A percentile compares a stretch with the other conserved stretches of the same genome.
Conservation (phyloP, 1,284 basidiomycete species). For the Inonotus hispidus region DNA sequence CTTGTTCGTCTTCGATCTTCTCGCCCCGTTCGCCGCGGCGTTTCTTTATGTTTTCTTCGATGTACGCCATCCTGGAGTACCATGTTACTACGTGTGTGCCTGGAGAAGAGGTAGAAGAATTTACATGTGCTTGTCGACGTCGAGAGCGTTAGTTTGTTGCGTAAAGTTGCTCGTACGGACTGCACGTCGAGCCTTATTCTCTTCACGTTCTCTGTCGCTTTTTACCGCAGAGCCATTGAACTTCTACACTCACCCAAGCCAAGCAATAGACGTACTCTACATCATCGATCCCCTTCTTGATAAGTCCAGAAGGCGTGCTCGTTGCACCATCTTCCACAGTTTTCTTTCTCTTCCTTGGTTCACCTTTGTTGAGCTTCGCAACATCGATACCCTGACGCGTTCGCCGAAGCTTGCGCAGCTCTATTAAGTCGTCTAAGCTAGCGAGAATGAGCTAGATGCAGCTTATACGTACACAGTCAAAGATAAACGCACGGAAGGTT, state of each 20-base stretch:
- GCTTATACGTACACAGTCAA: background rate
- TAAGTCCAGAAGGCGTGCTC: constrained; percentile 42
- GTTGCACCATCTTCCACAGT: constrained; percentile 41
- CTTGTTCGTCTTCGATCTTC: constrained; percentile 35
- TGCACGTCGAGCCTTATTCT: constrained; percentile 65
- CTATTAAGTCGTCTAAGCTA: constrained; percentile 79
- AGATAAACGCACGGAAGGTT: constrained; percentile 44
- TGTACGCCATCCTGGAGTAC: constrained; percentile 86
- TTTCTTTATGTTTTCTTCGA: constrained; percentile 87
- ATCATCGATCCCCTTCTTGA: constrained; percentile 38
- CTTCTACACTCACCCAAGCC: constrained; percentile 15
- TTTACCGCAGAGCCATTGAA: constrained; percentile 1
- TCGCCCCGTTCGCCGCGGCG: constrained; percentile 55
- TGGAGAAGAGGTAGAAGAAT: constrained; percentile 26
- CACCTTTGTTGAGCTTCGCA: constrained; percentile 79
- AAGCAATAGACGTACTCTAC: constrained; percentile 48
- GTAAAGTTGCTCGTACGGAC: constrained; percentile 92
- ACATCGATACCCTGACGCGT: constrained; percentile 83
- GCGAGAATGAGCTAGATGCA: constrained; percentile 8
- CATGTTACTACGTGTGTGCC: background rate
- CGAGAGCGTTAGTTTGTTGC: constrained; percentile 90
- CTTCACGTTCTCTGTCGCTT: constrained; percentile 58
- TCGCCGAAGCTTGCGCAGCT: constrained; percentile 75
- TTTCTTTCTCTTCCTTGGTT: constrained; percentile 67
- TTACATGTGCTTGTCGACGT: constrained; percentile 97